Percentiles rank a stretch among this genome's conserved stretches.
These are phyloP conservation scores for Sanghuangporus weigelae DNA, from an alignment of 1,284 basidiomycete species.

Conservation along the genomic window DNA sequence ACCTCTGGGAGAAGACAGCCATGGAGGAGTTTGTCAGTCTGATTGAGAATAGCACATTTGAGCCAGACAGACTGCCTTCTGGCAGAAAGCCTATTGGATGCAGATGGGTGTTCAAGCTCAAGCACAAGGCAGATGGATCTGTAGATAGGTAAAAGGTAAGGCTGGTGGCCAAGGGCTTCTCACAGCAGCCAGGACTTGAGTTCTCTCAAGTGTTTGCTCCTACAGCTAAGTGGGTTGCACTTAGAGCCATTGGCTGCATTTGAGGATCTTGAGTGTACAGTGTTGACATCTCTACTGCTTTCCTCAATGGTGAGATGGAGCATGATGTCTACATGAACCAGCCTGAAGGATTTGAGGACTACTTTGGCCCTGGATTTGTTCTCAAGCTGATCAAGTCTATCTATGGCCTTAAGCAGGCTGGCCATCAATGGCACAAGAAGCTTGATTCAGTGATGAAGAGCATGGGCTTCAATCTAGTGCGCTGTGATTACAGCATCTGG, in stretches of 20 bases:
- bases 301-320: constrained; percentile 28
- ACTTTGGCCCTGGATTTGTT: constrained; percentile 6
- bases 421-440: constrained; percentile 22
- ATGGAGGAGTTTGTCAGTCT: neutral
- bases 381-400: constrained; percentile 24
- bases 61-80: constrained; percentile 14
- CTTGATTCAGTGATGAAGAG: no score
- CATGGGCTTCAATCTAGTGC: no score
- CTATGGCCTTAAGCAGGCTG: constrained; percentile 30
- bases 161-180: no score
- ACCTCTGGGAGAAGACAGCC: neutral
- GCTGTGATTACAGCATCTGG: no score
- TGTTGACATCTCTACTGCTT: constrained; percentile 33
- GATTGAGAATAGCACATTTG: constrained; percentile 17
- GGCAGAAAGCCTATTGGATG: constrained; percentile 18
- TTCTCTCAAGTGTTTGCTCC: no score
- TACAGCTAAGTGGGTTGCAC: constrained; percentile 27
- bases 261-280: constrained; percentile 32
- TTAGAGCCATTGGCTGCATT: constrained; percentile 29
- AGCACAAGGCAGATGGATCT: no score
- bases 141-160: no score
- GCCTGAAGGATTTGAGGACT: constrained; percentile 27
- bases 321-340: constrained; percentile 30
- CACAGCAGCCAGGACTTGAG: no score
- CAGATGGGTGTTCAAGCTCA: no score